Evolutionary conservation across 2,329 filamentous ascomycete genomes (phyloP).

Genomic region (Dissoconium aciculare): DNA sequence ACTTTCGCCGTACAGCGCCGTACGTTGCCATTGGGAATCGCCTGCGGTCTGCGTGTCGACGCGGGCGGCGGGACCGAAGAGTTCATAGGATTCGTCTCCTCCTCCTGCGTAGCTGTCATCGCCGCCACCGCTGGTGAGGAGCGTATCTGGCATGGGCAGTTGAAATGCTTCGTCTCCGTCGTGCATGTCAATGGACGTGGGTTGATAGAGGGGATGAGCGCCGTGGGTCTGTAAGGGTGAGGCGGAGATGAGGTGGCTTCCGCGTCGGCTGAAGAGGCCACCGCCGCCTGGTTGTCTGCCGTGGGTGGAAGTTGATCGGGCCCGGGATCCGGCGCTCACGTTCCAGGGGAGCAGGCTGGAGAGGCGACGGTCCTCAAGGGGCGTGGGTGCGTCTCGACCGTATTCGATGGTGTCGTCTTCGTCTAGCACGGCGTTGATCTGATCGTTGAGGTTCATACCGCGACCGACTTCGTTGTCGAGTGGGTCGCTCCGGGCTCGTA

Average conservation of each 20-base stretch:
- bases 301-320: slow-evolving; percentile 19
- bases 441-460: slow-evolving; percentile 12
- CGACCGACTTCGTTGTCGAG: slow-evolving; percentile 23
- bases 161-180: not conserved
- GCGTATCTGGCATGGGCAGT: not conserved
- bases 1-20: slow-evolving; percentile 43
- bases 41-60: slow-evolving; percentile 37
- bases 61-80: slow-evolving; percentile 30
- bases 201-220: not conserved
- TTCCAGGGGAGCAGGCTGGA: slow-evolving; percentile 58
- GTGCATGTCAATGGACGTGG: no score
- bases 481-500: slow-evolving; percentile 20
- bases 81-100: slow-evolving; percentile 29
- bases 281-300: slow-evolving; percentile 10
- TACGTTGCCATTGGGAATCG: slow-evolving; percentile 34
- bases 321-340: slow-evolving; percentile 24
- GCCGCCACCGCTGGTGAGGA: slow-evolving; percentile 2
- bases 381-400: slow-evolving; percentile 51
- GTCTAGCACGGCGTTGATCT: slow-evolving; percentile 12
- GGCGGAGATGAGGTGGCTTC: slow-evolving; percentile 41
- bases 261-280: slow-evolving; percentile 28
- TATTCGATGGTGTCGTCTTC: slow-evolving; percentile 44
- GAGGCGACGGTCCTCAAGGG: slow-evolving; percentile 45
- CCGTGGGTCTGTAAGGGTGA: slow-evolving; percentile 45
- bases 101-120: slow-evolving; percentile 9